phyloP scores from a whole-genome alignment of 768 basidiomycete genomes.

The Auricularia sp. region DNA sequence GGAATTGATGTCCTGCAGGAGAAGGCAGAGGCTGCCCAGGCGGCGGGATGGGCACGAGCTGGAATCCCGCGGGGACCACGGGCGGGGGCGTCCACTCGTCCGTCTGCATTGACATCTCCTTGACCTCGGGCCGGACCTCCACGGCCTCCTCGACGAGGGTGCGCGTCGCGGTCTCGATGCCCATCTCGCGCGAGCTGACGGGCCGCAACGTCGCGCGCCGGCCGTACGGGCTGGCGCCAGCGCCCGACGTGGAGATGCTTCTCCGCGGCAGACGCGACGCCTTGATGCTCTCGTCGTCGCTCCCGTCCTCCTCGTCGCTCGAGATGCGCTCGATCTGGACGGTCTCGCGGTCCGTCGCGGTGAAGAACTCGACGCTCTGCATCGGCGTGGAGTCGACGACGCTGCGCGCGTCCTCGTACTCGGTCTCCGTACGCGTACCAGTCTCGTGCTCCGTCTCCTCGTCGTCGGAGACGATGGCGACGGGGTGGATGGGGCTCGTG shows the following conservation, averaged over 20 bases:
- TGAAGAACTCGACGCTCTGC: conserved; percentile 6
- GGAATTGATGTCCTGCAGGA: conserved; percentile 46
- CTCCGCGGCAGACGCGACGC: conserved; percentile 38
- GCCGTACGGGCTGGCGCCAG: conserved; percentile 14
- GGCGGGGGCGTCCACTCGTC: conserved; percentile 53
- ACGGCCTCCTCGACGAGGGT: conserved; percentile 3
- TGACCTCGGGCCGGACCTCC: conserved; percentile 37
- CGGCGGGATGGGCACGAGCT: conserved; percentile 22
- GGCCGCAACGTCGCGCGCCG: conserved; percentile 14
- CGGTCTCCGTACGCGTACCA: conserved; percentile 58
- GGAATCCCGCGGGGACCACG: conserved; percentile 17
- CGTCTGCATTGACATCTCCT: conserved; percentile 72
- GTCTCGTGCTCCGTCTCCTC: conserved; percentile 40
- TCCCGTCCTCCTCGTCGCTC: conserved; percentile 29
- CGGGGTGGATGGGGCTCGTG: conserved; percentile 12
- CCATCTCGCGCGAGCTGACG: conserved; percentile 17
- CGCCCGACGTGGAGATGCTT: conserved; percentile 14
- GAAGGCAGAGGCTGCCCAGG: conserved; percentile 24
- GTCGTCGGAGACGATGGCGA: conserved; percentile 34
- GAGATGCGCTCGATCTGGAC: conserved; percentile 9
- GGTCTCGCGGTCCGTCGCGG: conserved; percentile 5
- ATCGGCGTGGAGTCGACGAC: conserved; percentile 4
- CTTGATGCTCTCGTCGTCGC: conserved; percentile 64
- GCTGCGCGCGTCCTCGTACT: conserved; percentile 62
- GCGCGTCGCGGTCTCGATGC: not conserved